phyloP scores from a whole-genome alignment of 2,329 filamentous ascomycete genomes.

The Bipolaris zeicola region DNA sequence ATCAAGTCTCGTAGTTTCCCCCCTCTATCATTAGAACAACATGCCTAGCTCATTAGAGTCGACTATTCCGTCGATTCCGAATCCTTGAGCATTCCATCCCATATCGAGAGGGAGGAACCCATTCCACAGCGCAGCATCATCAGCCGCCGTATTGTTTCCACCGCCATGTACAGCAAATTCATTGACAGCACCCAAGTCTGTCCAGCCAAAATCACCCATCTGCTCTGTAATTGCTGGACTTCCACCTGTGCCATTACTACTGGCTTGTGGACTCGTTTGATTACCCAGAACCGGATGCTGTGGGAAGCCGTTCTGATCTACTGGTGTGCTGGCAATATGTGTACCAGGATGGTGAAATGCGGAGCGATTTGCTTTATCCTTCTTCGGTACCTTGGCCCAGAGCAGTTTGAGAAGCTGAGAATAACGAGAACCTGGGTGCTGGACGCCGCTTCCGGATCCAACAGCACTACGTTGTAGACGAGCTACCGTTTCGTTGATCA shows the following conservation, averaged over 20 bases:
- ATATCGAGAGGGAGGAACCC: conserved; percentile 48
- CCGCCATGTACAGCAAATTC: conserved; percentile 55
- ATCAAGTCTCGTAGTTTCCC: not conserved
- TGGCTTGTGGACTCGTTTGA: conserved; percentile 43
- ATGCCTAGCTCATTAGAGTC: conserved; percentile 36
- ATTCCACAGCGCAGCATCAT: conserved; percentile 41
- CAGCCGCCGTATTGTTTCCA: conserved; percentile 29
- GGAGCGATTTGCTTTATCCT: conserved; percentile 35
- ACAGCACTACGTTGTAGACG: conserved; percentile 53
- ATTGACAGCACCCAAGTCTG: conserved; percentile 55
- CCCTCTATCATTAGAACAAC: conserved; percentile 28
- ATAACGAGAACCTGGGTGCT: conserved; percentile 56
- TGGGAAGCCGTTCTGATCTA: conserved; percentile 35
- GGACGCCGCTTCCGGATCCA: conserved; percentile 42
- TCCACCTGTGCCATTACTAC: conserved; percentile 45
- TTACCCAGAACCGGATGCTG: conserved; percentile 19
- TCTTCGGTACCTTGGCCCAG: conserved; percentile 54
- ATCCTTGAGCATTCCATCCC: conserved; percentile 41
- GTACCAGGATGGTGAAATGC: conserved; percentile 43
- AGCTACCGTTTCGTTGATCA: conserved; percentile 55
- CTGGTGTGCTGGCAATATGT: conserved; percentile 32
- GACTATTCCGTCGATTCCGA: conserved; percentile 41
- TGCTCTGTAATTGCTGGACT: conserved; percentile 53
- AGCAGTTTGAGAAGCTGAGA: conserved; percentile 54
- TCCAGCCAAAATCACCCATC: conserved; percentile 58